phyloP scores from a whole-genome alignment of 2,329 filamentous ascomycete genomes.

The Colletotrichum navitas region DNA sequence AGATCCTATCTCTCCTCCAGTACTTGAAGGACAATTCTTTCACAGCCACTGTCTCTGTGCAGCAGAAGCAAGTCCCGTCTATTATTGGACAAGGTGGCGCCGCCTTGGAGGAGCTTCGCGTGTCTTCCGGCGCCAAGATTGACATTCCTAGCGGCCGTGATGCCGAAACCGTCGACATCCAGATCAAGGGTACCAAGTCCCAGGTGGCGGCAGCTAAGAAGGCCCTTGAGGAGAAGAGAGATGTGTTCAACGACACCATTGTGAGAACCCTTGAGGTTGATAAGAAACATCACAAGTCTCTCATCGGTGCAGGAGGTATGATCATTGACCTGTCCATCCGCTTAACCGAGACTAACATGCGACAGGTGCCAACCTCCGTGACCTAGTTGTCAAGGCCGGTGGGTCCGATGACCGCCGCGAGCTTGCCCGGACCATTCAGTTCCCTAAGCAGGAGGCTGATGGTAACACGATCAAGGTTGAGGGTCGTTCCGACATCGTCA shows the following conservation, averaged over 20 bases:
- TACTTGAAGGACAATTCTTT: slow-evolving; percentile 91
- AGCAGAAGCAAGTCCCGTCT: slow-evolving; percentile 92
- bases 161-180: slow-evolving; percentile 83
- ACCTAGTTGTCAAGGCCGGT: slow-evolving; percentile 88
- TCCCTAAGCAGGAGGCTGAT: slow-evolving; percentile 88
- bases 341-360: slow-evolving; percentile 53
- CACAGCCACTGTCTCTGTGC: slow-evolving; percentile 83
- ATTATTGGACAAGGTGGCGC: slow-evolving; percentile 92
- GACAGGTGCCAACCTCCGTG: slow-evolving; percentile 84
- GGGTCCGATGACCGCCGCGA: slow-evolving; percentile 88
- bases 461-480: slow-evolving; percentile 90
- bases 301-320: slow-evolving; percentile 92
- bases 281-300: slow-evolving; percentile 88
- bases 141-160: slow-evolving; percentile 89
- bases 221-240: slow-evolving; percentile 86
- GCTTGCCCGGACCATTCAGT: slow-evolving; percentile 90
- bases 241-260: slow-evolving; percentile 90
- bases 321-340: slow-evolving; percentile 39
- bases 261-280: slow-evolving; percentile 89
- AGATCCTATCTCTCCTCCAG: slow-evolving; percentile 88
- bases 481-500: slow-evolving; percentile 84
- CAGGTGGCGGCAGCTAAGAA: slow-evolving; percentile 94
- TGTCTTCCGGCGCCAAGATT: slow-evolving; percentile 87
- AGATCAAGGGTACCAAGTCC: slow-evolving; percentile 90
- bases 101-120: slow-evolving; percentile 90